Percentiles rank a stretch among this genome's conserved stretches.
phyloP scores from a whole-genome alignment of 2,329 filamentous ascomycete species.

The Coniochaeta sp. region DNA sequence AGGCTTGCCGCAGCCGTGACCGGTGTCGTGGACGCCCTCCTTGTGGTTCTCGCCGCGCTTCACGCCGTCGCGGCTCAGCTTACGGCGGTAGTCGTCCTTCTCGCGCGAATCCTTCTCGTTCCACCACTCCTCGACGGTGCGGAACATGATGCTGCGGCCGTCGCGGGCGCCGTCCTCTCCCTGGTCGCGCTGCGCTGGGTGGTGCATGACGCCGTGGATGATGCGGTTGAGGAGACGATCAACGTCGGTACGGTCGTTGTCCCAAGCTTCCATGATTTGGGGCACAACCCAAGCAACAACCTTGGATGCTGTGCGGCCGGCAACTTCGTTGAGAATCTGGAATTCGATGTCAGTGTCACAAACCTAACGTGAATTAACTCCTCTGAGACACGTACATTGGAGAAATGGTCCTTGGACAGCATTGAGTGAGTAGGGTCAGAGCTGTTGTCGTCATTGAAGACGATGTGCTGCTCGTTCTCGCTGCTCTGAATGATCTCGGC shows the following conservation, averaged over 20 bases:
- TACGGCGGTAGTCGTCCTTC: constrained; percentile 60
- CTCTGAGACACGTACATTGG: constrained; percentile 50
- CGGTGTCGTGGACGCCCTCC: constrained; percentile 73
- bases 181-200: constrained; percentile 68
- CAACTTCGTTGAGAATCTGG: constrained; percentile 71
- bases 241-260: constrained; percentile 65
- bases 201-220: constrained; percentile 76
- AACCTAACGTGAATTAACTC: background rate
- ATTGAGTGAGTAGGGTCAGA: constrained; percentile 89
- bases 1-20: constrained; percentile 75
- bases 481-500: constrained; percentile 82
- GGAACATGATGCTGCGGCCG: constrained; percentile 70
- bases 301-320: constrained; percentile 71
- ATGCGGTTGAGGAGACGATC: constrained; percentile 67
- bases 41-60: constrained; percentile 76
- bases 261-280: constrained; percentile 81
- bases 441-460: constrained; percentile 71
- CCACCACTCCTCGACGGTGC: constrained; percentile 82
- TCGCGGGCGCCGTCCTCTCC: constrained; percentile 65
- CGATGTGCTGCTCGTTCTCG: constrained; percentile 74
- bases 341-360: constrained; percentile 1
- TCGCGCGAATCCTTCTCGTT: constrained; percentile 51
- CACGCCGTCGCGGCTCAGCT: constrained; percentile 74
- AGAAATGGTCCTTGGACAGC: constrained; percentile 94
- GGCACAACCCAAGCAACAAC: constrained; percentile 82